A percentile compares a stretch with the other conserved stretches of the same genome.
These are phyloP conservation scores for Quercus robur DNA, from an alignment of 306 rosid species.

Conservation along the genomic window DNA sequence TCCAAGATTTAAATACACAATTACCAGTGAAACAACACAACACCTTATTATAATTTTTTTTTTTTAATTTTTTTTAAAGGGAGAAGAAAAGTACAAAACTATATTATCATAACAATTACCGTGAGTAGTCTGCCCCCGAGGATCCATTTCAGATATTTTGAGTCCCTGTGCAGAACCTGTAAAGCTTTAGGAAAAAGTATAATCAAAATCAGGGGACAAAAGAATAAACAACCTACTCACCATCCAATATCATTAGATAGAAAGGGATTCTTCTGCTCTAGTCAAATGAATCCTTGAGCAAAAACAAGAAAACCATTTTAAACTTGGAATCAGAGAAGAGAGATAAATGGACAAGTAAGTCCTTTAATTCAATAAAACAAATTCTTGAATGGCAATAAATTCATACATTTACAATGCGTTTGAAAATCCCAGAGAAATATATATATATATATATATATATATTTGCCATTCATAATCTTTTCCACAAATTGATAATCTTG, in stretches of 20 bases:
- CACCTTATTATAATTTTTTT: background rate
- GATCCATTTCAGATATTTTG: constrained; percentile 5
- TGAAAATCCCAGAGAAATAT: background rate
- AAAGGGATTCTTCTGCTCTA: too few species aligned
- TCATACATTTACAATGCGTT: too few species aligned
- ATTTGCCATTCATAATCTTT: background rate
- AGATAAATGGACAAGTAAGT: too few species aligned
- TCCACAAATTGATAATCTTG: background rate
- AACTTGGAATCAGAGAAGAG: too few species aligned
- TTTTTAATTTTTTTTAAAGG: too few species aligned
- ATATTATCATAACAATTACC: constrained; percentile 18
- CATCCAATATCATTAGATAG: too few species aligned
- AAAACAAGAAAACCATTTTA: too few species aligned
- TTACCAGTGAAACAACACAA: background rate
- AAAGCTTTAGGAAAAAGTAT: background rate
- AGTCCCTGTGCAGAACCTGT: constrained; percentile 12
- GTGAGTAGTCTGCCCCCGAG: constrained; percentile 13
- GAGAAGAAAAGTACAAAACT: background rate
- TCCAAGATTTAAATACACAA: too few species aligned
- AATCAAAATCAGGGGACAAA: background rate
- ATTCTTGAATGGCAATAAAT: too few species aligned
- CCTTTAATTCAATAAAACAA: too few species aligned
- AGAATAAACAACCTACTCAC: background rate
- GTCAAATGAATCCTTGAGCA: too few species aligned
- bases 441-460: background rate